Evolutionary conservation across 1,139 yeast genomes (phyloP), one percentile per base, ranked within the genome.

Genomic region (Candida anutae): DNA sequence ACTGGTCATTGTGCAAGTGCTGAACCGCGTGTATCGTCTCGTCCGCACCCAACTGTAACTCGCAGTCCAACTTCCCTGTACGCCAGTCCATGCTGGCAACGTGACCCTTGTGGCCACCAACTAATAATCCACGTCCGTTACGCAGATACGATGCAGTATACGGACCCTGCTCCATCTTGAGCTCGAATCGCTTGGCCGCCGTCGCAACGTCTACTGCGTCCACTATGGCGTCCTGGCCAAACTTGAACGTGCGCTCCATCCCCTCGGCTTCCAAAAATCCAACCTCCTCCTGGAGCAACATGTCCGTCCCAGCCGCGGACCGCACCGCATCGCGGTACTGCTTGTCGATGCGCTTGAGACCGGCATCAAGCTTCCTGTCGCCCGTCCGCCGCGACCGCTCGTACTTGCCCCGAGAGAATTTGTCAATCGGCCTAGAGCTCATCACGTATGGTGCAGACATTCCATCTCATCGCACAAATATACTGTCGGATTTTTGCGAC

Each of bases 41-140:
- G n/a, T n/a, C n/a, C n/a, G n/a, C n/a, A 43, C 81, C 79, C 16
- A 93, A 62, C 47, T 84, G 76, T 30, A 93, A 55, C 52, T 93
- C 99, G 29, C 94, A 77, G 33, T 75, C 79, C 25, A 90, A 58
- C 25, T 62, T 64, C 9, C 98, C 97, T 25, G 77, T 75, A 50
- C 94, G 75, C 97, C 98, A 93, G 56, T 93, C 96, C 62, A 93
- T 79, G 4, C 94, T 74, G 0, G 98, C 97, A 30, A 93, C 77
- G 61, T 93, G 98, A 3, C 99, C 99, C 49, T 85, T 87, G 27
- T 66, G 63, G 12, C 99, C 98, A 9, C 90, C 94, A 19, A 93
- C 61, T 28, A 93, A 65, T 30, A 93, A 55, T 39, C 79, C 80
- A 38, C 95, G 75, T 30, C 99, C 98, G 43, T 85, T 85, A 50